These are phyloP conservation scores for Penicillium silybi DNA, from an alignment of 495 filamentous ascomycete species.

Conservation along the genomic window DNA sequence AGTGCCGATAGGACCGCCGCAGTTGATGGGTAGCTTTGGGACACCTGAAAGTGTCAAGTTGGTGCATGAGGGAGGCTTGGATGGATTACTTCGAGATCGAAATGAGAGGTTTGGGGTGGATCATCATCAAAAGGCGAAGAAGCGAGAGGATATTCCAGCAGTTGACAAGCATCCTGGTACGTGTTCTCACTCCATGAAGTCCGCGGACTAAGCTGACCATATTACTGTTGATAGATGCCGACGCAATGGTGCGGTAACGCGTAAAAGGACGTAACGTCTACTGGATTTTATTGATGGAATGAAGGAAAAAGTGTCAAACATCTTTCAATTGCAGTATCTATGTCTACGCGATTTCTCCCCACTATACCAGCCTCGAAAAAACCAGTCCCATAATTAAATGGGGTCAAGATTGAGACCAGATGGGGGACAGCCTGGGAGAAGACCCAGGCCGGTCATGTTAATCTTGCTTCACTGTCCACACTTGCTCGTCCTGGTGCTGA, in stretches of 20 bases:
- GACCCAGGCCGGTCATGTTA: conserved; percentile 29
- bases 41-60: conserved; percentile 51
- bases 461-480: conserved; percentile 68
- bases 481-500: conserved; percentile 52
- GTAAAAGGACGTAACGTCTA: neutral
- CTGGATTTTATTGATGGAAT: neutral
- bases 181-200: conserved; percentile 2
- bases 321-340: conserved; percentile 2
- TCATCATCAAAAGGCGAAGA: conserved; percentile 56
- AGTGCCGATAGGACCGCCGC: conserved; percentile 68
- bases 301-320: neutral
- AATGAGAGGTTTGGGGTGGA: conserved; percentile 64
- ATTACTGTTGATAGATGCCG: conserved; percentile 36
- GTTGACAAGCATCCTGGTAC: conserved; percentile 56
- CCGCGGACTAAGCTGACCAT: conserved; percentile 4
- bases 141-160: conserved; percentile 55
- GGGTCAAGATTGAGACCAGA: conserved; percentile 43
- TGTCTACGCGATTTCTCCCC: conserved; percentile 33
- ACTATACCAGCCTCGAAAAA: conserved; percentile 39
- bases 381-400: conserved; percentile 52
- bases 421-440: conserved; percentile 34
- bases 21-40: conserved; percentile 76
- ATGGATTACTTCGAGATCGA: conserved; percentile 56
- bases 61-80: conserved; percentile 56
- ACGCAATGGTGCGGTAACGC: conserved; percentile 38